Evolutionary conservation across 371 early-diverging fungal genomes (phyloP).

Genomic region (Mortierella sp.): DNA sequence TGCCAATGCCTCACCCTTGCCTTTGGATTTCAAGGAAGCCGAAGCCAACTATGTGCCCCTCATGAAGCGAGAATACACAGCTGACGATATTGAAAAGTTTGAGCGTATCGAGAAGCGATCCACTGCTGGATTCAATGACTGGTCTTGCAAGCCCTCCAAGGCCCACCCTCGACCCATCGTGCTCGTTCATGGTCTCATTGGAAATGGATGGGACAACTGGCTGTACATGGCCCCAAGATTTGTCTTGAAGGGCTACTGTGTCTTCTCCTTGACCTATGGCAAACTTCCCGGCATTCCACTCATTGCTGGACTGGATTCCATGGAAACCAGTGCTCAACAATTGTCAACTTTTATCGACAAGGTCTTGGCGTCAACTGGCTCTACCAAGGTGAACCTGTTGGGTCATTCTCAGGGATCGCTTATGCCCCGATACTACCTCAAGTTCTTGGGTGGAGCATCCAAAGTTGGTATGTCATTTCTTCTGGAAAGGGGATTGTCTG

Average conservation of each 20-base stretch:
- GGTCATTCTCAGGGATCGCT: slow-evolving; percentile 50
- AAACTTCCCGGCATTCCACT: slow-evolving; percentile 31
- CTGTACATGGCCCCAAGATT: slow-evolving; percentile 43
- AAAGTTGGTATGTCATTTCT: slow-evolving; percentile 28
- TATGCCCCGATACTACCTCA: slow-evolving; percentile 48
- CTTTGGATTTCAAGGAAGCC: not conserved
- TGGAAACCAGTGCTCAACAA: slow-evolving; percentile 40
- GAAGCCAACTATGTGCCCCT: slow-evolving; percentile 29
- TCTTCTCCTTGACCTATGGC: slow-evolving; percentile 43
- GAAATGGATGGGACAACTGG: slow-evolving; percentile 51
- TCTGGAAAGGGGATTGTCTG: not conserved
- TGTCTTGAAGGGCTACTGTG: slow-evolving; percentile 34
- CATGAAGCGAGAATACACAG: slow-evolving; percentile 33
- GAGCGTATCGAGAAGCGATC: slow-evolving; percentile 33
- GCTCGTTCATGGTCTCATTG: slow-evolving; percentile 39
- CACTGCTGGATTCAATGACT: slow-evolving; percentile 34
- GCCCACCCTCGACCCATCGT: slow-evolving; percentile 24
- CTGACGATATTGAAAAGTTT: slow-evolving; percentile 24
- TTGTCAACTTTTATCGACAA: slow-evolving; percentile 46
- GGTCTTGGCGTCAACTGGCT: slow-evolving; percentile 37
- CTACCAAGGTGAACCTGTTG: slow-evolving; percentile 46
- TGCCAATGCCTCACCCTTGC: slow-evolving; percentile 41
- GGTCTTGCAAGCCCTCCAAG: slow-evolving; percentile 37
- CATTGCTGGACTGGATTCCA: slow-evolving; percentile 46
- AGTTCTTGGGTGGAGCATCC: slow-evolving; percentile 36